Base-by-base conservation (phyloP, 2,329 filamentous ascomycete genomes). In the Penicillium brevicompactum region DNA sequence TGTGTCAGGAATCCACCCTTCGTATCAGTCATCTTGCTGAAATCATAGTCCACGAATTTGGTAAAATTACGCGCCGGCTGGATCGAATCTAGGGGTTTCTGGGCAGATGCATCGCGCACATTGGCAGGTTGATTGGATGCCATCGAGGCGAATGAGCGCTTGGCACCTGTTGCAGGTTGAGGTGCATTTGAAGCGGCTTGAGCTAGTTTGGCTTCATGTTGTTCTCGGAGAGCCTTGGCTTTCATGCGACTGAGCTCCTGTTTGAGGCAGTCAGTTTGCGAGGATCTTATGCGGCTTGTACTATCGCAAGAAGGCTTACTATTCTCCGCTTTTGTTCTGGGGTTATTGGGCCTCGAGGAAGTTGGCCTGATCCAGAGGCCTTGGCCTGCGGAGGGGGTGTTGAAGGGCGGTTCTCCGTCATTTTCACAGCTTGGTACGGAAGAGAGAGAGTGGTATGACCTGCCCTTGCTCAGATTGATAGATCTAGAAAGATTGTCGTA, bases 21-120 rank as follows among this genome's bases (percentile, higher is more conserved):
- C 1, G 93, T 97, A 73, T 99, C 94, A 6, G 89, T 95, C 92
- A 99, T 97, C 76, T 93, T 89, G 70, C 90, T 93, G 76, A 99
- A 94, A 74, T 99, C 94, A 77, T 97, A 97, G 70, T 99, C 94
- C 68, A 99, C 92, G 71, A 89, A 97, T 72, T 94, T 93, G 57
- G 90, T 86, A 64, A 97, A 97, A 69, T 95, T 97, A 67, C 87
- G 85, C 38, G 91, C 90, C 0, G 93, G 88, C 52, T 86, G 87
- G 47, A 95, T 87, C 5, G 77, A 72, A 44, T 80, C 73, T 31
- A 76, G 68, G 6, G 76, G 76, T 9, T 65, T 64, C 5, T 72
- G 68, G 7, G 70, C 77, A 43, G 73, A 82, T 5, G 85, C 89
- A 80, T 94, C 88, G 66, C 91, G 87, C 67, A 85, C 84, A 31